Conservation (phyloP, 2,329 filamentous ascomycete genomes). For the Neonectria sp. region DNA sequence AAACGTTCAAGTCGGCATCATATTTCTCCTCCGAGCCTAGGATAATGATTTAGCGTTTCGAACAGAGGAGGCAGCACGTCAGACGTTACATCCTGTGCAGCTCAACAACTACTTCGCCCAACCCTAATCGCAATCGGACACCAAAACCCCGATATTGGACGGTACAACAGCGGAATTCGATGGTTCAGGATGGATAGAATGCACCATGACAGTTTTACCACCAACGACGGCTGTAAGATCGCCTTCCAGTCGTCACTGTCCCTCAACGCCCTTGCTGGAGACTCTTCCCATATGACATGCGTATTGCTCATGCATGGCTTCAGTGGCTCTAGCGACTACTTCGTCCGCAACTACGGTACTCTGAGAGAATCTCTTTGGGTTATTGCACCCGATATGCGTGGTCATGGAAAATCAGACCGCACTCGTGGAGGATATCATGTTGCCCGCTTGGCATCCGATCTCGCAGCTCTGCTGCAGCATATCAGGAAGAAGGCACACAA, state of each 20-base stretch:
- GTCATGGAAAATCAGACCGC: constrained; percentile 43
- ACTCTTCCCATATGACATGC: constrained; percentile 31
- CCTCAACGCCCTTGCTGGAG: constrained; percentile 23
- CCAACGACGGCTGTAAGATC: constrained; percentile 46
- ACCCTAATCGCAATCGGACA: not conserved
- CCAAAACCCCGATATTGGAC: not conserved
- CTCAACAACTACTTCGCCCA: not conserved
- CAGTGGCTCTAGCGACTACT: constrained; percentile 49
- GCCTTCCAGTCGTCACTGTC: constrained; percentile 43
- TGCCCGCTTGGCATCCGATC: constrained; percentile 44
- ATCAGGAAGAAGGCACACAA: constrained; percentile 37
- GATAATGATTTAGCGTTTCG: not conserved
- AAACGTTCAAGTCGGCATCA: not conserved
- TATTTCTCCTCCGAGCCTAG: not conserved
- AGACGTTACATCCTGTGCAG: not conserved
- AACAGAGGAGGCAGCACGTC: not conserved
- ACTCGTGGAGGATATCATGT: constrained; percentile 46
- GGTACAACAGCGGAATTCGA: not conserved
- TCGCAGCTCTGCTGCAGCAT: constrained; percentile 38
- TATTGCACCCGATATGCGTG: constrained; percentile 48
- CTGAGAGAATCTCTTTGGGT: constrained; percentile 43
- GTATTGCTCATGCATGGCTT: constrained; percentile 49
- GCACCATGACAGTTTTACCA: constrained; percentile 34
- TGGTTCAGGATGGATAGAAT: constrained; percentile 26
- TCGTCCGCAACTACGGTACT: constrained; percentile 39